Percentiles rank a stretch among this genome's conserved stretches.
Conservation (phyloP, 23 red algal genomes). For the Chondrus crispus region DNA sequence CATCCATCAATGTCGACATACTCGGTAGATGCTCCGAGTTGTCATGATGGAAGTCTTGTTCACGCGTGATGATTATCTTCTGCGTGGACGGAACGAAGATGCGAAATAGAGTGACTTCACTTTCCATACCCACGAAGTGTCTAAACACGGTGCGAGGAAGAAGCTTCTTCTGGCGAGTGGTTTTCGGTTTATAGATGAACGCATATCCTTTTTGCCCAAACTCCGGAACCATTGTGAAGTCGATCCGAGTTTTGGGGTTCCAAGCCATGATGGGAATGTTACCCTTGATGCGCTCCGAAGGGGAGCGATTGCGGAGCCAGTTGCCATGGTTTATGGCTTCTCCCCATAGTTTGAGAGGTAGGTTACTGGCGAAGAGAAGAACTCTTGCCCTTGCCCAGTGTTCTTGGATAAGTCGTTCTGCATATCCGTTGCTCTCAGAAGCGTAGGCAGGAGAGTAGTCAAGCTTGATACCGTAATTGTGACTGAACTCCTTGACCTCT, state of each 20-base stretch:
- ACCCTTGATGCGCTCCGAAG: neutral
- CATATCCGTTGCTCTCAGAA: neutral
- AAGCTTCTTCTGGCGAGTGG: neutral
- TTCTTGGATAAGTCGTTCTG: conserved; percentile 6
- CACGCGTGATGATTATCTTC: no score
- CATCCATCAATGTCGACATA: no score
- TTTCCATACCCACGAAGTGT: conserved; percentile 4
- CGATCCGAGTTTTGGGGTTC: neutral
- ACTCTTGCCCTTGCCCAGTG: neutral
- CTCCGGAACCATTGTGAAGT: neutral
- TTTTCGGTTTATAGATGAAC: neutral
- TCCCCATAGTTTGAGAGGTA: neutral
- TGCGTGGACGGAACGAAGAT: no score
- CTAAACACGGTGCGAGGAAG: neutral
- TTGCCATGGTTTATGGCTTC: conserved; percentile 17
- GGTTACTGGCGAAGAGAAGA: neutral
- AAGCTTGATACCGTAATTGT: neutral
- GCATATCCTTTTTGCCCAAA: neutral
- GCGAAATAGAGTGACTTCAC: no score
- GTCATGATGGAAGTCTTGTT: no score
- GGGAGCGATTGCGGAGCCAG: neutral
- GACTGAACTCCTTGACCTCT: neutral
- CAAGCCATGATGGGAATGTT: neutral
- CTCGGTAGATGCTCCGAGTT: no score
- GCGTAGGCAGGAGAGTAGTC: conserved; percentile 22